Percentiles rank a stretch among this genome's conserved stretches.
Conservation (phyloP, 371 early-diverging fungal genomes). For the Circinella minor region DNA sequence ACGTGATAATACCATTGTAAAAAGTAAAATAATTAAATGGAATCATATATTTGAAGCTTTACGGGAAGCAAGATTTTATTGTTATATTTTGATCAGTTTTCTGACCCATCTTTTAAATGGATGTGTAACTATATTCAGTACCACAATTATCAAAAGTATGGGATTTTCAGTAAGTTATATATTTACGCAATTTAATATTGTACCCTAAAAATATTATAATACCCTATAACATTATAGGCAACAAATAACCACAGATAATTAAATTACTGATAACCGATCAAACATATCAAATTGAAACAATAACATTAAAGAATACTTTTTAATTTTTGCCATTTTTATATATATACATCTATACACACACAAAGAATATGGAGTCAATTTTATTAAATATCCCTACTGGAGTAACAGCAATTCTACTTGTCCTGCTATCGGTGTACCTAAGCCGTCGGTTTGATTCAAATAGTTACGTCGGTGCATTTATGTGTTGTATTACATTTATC, state of each 20-base stretch:
- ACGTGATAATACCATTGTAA: conserved; percentile 36
- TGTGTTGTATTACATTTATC: conserved; percentile 17
- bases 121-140: conserved; percentile 36
- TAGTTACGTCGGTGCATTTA: conserved; percentile 19
- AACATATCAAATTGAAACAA: conserved; percentile 1
- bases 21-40: conserved; percentile 29
- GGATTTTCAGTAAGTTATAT: conserved; percentile 32
- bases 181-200: background rate
- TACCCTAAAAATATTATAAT: background rate
- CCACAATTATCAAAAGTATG: conserved; percentile 32
- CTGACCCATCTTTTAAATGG: conserved; percentile 39
- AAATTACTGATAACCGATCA: too few species aligned
- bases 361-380: conserved; percentile 14
- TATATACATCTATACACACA: background rate
- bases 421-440: conserved; percentile 18
- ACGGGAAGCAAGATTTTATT: conserved; percentile 32
- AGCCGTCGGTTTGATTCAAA: conserved; percentile 21
- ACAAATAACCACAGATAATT: too few species aligned
- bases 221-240: background rate
- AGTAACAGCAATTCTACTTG: conserved; percentile 12
- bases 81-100: conserved; percentile 28
- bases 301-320: background rate
- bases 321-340: too few species aligned
- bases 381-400: conserved; percentile 28
- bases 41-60: conserved; percentile 30